phyloP scores from a whole-genome alignment of 805 yeast genomes.

The Spathaspora hagerdaliae region DNA sequence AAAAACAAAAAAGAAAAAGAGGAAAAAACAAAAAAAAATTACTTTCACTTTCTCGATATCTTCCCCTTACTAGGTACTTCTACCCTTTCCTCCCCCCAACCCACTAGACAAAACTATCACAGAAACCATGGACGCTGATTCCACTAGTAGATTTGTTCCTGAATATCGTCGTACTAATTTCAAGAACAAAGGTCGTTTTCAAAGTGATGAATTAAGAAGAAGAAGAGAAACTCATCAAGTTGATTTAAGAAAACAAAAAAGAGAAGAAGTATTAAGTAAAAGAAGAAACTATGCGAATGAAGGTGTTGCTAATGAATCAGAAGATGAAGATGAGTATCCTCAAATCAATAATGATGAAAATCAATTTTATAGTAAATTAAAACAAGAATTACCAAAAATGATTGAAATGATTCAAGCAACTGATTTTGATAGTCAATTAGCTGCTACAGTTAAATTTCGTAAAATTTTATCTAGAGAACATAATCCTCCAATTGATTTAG shows the following conservation, averaged over 20 bases:
- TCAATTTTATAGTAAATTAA: constrained; percentile 37
- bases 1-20: background rate
- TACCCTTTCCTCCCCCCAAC: too few species aligned
- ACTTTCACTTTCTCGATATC: background rate
- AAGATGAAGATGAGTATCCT: constrained; percentile 41
- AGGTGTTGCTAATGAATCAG: constrained; percentile 30
- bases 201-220: constrained; percentile 94
- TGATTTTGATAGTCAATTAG: constrained; percentile 75
- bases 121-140: constrained; percentile 62
- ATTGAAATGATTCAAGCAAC: constrained; percentile 72
- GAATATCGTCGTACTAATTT: constrained; percentile 96
- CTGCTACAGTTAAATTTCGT: constrained; percentile 89
- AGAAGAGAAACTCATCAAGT: constrained; percentile 97
- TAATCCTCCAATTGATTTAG: constrained; percentile 93
- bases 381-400: constrained; percentile 77
- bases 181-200: constrained; percentile 91
- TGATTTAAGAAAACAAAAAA: constrained; percentile 90
- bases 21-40: background rate
- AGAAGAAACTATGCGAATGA: constrained; percentile 70
- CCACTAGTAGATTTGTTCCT: constrained; percentile 84
- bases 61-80: too few species aligned
- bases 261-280: constrained; percentile 92
- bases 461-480: constrained; percentile 90
- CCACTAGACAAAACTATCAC: background rate
- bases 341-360: constrained; percentile 42